Evolutionary conservation across 140 eudicot genomes (phyloP), one percentile per base, ranked within the genome.

Genomic region (Flaveria floridana): DNA sequence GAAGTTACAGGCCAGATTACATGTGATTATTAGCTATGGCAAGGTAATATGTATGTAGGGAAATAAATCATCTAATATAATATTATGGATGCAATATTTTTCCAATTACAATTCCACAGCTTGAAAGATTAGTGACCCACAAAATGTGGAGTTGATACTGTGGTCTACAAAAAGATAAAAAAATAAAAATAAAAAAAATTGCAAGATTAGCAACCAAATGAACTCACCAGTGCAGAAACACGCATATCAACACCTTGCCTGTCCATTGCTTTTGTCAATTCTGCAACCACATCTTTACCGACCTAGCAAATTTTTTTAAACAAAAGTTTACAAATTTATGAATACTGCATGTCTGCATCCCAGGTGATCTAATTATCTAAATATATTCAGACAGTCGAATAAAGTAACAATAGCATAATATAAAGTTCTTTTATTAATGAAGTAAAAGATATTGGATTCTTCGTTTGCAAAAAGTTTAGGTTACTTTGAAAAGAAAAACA

Each of bases 161-260:
- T 30, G 37, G 37, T 30, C 37, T 30, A 30, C 37, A 30, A 30
- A 26, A 30, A 30, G 6, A 30, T 30, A 3, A 30, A 4, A 3
- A 30, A 30, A 30, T 3, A 30, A 30, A 30, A 30, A 30, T 30
- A 28, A 28, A 28, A 28, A 28, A 28, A 28, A 0, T 30, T 16
- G 47, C 13, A 74, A 75, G 25, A 62, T 52, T 51, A 66, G 50
- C 65, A 58, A 77, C 23, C 23, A 14, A 64, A 44, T 23, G 50
- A 70, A 77, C 88, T 71, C 74, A 92, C 98, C 84, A 92, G 80
- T 19, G 98, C 96, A 44, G 96, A 81, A 66, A 89, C 92, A 37
- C 81, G 89, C 89, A 93, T 85, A 42, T 88, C 91, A 56, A 87
- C 80, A 41, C 91, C 93, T 72, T 86, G 79, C 64, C 91, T 79